Evolutionary conservation across 2,329 filamentous ascomycete genomes (phyloP).

Genomic region (Aspergillus sp.): DNA sequence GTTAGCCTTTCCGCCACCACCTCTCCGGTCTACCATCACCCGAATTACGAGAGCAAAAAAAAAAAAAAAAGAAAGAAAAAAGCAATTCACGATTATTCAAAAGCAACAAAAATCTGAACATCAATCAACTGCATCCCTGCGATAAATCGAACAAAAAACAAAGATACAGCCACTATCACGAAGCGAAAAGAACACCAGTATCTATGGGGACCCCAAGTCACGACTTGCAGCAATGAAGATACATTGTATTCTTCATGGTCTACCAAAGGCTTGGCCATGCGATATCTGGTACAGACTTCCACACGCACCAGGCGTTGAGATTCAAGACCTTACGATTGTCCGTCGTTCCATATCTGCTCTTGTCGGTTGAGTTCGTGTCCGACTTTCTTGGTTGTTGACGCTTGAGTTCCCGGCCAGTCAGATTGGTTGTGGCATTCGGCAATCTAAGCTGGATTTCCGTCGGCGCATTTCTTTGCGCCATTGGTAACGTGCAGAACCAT

Average conservation of each 20-base stretch:
- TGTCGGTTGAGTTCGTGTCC: constrained; percentile 34
- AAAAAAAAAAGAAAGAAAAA: constrained; percentile 6
- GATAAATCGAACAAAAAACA: constrained; percentile 8
- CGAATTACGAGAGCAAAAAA: constrained; percentile 7
- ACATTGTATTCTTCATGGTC: constrained; percentile 30
- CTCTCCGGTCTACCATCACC: constrained; percentile 1
- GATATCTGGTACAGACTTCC: constrained; percentile 20
- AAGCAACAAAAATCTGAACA: constrained; percentile 6
- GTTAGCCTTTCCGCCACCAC: neutral
- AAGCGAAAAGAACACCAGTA: constrained; percentile 20
- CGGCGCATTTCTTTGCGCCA: too few relatives aligned
- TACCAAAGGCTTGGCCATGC: constrained; percentile 29
- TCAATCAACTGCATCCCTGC: constrained; percentile 2
- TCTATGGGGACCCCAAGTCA: constrained; percentile 27
- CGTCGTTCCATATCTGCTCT: constrained; percentile 4
- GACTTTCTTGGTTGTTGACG: constrained; percentile 17
- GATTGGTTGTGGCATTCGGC: neutral
- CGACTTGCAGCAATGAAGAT: constrained; percentile 43
- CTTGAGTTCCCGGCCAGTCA: constrained; percentile 32
- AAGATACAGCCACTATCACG: constrained; percentile 4
- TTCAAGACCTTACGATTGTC: constrained; percentile 2
- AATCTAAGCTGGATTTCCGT: too few relatives aligned
- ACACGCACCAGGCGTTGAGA: constrained; percentile 7
- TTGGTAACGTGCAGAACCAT: too few relatives aligned
- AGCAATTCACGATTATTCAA: constrained; percentile 2